Evolutionary conservation across 202 grass and related monocot genomes (phyloP), one percentile per base, ranked within the genome.

Genomic region (Carex arenaria): DNA sequence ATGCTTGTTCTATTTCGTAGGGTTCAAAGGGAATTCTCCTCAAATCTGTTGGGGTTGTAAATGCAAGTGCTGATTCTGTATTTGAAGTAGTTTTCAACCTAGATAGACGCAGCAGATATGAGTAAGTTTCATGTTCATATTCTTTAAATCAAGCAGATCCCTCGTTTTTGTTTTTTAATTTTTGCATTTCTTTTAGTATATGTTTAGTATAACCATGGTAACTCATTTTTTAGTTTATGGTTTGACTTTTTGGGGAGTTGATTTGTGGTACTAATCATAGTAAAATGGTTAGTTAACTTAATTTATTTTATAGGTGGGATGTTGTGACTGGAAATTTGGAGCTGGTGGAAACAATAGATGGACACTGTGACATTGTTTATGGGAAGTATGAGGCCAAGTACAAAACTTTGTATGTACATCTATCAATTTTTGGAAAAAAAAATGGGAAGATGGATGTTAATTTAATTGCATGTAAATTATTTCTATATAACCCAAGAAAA

Each of bases 311-410:
- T 75, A 98, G 95, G 80, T 98, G 95, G 95, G 95, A 98, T 92
- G 89, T 92, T 88, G 72, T 98, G 83, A 93, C 93, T 84, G 80
- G 89, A 85, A 83, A 98, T 82, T 85, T 98, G 83, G 95, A 95
- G 80, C 80, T 93, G 67, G 80, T 95, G 67, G 86, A 93, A 77
- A 72, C 85, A 80, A 90, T 83, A 62, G 88, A 98, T 92, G 95
- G 92, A 43, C 89, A 98, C 59, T 93, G 45, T 14, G 95, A 95
- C 83, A 85, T 98, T 68, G 93, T 98, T 90, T 95, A 92, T 60
- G 95, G 92, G 64, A 98, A 83, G 85, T 98, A 98, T 85, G 92
- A 93, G 61, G 90, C 95, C n/a, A 95, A 91, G 82, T 93, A 85
- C 85, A 85, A 90, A 85, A 89, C 72, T 79, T 98, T 89, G 95